Evolutionary conservation across 768 basidiomycete genomes (phyloP).

Genomic region (Crucibulum laeve): DNA sequence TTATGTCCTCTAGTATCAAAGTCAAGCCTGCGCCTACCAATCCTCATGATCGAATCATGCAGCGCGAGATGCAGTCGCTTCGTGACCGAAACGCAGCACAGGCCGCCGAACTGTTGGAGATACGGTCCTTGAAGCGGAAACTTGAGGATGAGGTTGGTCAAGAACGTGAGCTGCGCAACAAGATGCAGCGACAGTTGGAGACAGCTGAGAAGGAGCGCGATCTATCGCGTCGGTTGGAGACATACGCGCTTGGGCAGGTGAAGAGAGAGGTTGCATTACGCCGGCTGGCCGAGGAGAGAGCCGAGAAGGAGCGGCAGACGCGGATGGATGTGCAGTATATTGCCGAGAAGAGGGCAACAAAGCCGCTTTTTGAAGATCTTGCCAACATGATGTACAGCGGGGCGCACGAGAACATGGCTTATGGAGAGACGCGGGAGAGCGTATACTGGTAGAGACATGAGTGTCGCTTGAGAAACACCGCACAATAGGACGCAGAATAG

Average conservation of each 20-base stretch:
- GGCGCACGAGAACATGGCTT: conserved; percentile 1
- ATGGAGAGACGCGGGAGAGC: too few relatives aligned
- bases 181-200: too few relatives aligned
- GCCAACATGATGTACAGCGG: conserved; percentile 8
- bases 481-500: neutral
- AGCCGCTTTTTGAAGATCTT: conserved; percentile 7
- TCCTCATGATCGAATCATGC: conserved; percentile 11
- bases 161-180: conserved; percentile 16
- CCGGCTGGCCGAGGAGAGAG: too few relatives aligned
- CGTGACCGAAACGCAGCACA: conserved; percentile 28
- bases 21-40: too few relatives aligned
- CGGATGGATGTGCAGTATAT: conserved; percentile 11
- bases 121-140: conserved; percentile 35
- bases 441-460: too few relatives aligned
- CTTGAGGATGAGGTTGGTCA: conserved; percentile 53
- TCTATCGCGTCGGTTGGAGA: too few relatives aligned
- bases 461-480: too few relatives aligned
- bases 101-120: conserved; percentile 20
- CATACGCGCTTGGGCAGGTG: too few relatives aligned
- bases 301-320: conserved; percentile 26
- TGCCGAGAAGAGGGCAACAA: conserved; percentile 6
- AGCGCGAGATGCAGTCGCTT: conserved; percentile 34
- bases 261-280: too few relatives aligned
- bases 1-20: too few relatives aligned
- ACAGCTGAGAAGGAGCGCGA: too few relatives aligned